A percentile compares a stretch with the other conserved stretches of the same genome.
Evolutionary conservation across 176 grass and related monocot species (phyloP).

Genomic region (Cenchrus americanus): DNA sequence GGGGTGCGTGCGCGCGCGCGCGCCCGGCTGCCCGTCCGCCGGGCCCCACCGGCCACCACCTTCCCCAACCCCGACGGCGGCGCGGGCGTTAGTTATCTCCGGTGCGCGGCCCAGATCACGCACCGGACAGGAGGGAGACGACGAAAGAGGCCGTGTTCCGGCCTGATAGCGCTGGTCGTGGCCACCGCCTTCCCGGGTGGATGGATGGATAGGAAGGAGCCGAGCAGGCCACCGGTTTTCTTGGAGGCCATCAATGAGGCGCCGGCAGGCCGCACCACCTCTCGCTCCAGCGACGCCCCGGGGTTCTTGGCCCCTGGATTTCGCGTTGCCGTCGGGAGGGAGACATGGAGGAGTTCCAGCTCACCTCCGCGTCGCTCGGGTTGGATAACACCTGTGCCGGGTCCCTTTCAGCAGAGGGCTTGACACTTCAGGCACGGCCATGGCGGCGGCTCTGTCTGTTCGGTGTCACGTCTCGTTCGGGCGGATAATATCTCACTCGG

Average conservation of each 20-base stretch:
- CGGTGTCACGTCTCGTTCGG: background rate
- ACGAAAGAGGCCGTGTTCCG: too few species aligned
- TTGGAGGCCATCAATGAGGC: background rate
- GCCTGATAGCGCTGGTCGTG: too few species aligned
- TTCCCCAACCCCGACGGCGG: background rate
- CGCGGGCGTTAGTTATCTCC: background rate
- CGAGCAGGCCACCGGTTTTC: too few species aligned
- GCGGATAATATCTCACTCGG: constrained; percentile 17
- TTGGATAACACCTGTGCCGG: background rate
- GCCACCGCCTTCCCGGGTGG: too few species aligned
- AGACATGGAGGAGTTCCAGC: constrained; percentile 14
- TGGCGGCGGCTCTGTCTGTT: background rate
- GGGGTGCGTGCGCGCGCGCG: background rate
- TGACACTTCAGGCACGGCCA: background rate
- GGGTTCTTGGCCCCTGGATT: background rate
- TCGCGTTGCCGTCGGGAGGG: background rate
- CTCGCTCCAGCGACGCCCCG: background rate
- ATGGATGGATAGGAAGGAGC: too few species aligned
- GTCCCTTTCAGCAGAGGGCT: constrained; percentile 14
- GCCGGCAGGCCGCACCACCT: too few species aligned
- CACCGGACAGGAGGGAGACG: too few species aligned
- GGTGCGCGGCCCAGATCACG: background rate
- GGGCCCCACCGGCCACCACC: background rate
- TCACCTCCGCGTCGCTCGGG: background rate
- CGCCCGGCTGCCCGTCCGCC: background rate